These are phyloP conservation scores for Stachybotrys chlorohalonatus DNA, from an alignment of 2,329 filamentous ascomycete species.

Conservation along the genomic window DNA sequence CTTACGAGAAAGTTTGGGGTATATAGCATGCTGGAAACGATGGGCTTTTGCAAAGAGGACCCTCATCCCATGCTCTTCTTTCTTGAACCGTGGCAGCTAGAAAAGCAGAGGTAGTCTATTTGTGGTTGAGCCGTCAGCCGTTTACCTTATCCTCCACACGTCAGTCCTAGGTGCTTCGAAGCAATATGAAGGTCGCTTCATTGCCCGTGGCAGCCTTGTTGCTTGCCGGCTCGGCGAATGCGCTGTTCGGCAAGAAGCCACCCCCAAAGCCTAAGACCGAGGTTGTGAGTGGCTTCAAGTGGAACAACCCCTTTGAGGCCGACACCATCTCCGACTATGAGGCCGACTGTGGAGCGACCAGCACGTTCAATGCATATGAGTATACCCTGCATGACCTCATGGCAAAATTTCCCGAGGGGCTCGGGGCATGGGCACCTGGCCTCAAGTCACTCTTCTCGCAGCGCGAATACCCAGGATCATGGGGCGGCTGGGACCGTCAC, in stretches of 20 bases:
- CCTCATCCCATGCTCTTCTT: background rate
- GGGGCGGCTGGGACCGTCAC: conserved; percentile 44
- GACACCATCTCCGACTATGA: conserved; percentile 18
- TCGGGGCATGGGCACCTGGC: conserved; percentile 28
- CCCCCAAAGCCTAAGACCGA: conserved; percentile 19
- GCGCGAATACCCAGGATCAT: conserved; percentile 39
- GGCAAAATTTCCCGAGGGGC: conserved; percentile 24
- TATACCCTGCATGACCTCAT: conserved; percentile 34
- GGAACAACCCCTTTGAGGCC: conserved; percentile 29
- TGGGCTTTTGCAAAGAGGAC: too few relatives aligned
- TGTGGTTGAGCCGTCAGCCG: background rate
- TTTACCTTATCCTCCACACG: background rate
- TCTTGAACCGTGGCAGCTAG: background rate
- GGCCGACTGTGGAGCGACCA: conserved; percentile 22
- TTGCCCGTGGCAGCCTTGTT: conserved; percentile 4
- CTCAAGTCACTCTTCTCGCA: conserved; percentile 30
- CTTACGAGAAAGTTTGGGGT: conserved; percentile 2
- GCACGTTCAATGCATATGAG: conserved; percentile 27
- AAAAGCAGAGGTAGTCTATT: background rate
- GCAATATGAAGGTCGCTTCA: conserved; percentile 12
- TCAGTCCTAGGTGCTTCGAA: background rate
- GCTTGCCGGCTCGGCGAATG: conserved; percentile 11
- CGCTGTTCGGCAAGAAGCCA: conserved; percentile 15
- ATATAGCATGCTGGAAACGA: background rate
- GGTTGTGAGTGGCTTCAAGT: conserved; percentile 29